A percentile compares a stretch with the other conserved stretches of the same genome.
Evolutionary conservation across 257 asterid species (phyloP).

Genomic region (Paulownia fortunei): DNA sequence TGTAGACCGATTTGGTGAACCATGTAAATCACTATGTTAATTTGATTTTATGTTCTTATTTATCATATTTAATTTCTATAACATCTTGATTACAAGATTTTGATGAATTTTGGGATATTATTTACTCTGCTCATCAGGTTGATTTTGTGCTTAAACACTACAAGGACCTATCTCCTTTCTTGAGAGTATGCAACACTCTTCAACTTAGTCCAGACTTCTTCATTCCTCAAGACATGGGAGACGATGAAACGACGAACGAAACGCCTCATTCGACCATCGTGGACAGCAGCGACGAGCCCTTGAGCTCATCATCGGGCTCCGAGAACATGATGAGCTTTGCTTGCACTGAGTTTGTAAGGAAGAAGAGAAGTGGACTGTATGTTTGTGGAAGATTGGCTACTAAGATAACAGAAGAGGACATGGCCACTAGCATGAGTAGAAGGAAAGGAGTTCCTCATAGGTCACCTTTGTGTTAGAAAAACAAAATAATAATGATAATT

Average conservation of each 20-base stretch:
- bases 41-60: not conserved
- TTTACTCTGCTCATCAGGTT: conserved; percentile 48
- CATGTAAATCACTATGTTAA: not conserved
- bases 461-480: conserved; percentile 82
- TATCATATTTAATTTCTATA: not conserved
- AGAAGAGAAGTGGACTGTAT: conserved; percentile 80
- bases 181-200: conserved; percentile 74
- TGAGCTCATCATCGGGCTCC: conserved; percentile 69
- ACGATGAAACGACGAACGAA: conserved; percentile 65
- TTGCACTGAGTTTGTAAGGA: conserved; percentile 74
- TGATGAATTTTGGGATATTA: not conserved
- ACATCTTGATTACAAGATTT: not conserved
- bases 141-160: conserved; percentile 77
- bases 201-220: conserved; percentile 91
- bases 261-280: conserved; percentile 70
- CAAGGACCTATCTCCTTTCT: conserved; percentile 73
- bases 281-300: conserved; percentile 58
- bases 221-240: conserved; percentile 83
- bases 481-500: conserved; percentile 12
- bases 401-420: conserved; percentile 71
- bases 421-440: conserved; percentile 86
- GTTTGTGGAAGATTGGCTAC: conserved; percentile 67
- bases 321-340: conserved; percentile 78
- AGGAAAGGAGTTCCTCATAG: conserved; percentile 96
- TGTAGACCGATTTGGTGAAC: not conserved